A percentile compares a stretch with the other conserved stretches of the same genome.
phyloP scores from a whole-genome alignment of 169 alveolate species.

The Cryptosporidium xiaoi region DNA sequence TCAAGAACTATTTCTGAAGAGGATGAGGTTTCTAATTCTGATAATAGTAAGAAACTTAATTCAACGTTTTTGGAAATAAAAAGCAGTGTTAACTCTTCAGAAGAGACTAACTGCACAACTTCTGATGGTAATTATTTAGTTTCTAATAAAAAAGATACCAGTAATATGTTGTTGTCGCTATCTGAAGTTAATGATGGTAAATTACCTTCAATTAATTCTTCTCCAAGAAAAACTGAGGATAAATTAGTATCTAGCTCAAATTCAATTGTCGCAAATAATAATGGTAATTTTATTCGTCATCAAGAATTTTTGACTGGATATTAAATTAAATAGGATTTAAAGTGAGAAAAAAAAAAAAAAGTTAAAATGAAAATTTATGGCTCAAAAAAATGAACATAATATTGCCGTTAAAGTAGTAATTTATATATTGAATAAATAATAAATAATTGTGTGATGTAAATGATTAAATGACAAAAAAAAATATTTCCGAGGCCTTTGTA shows the following conservation, averaged over 20 bases:
- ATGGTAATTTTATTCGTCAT: too few species aligned
- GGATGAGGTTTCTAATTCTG: not conserved
- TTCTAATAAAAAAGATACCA: not conserved
- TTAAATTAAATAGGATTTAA: not conserved
- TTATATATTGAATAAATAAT: too few species aligned
- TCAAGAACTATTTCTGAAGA: not conserved
- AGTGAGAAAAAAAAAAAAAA: not conserved
- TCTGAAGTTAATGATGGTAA: constrained; percentile 28
- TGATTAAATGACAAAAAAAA: too few species aligned
- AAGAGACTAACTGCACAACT: constrained; percentile 44
- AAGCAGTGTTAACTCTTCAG: constrained; percentile 49
- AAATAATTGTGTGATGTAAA: too few species aligned
- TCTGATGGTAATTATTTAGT: constrained; percentile 28
- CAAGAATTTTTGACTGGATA: constrained; percentile 10
- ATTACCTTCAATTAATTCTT: constrained; percentile 6
- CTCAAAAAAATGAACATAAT: too few species aligned
- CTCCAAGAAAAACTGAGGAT: constrained; percentile 18
- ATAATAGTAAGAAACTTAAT: not conserved
- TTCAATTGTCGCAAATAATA: too few species aligned
- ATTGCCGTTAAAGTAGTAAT: too few species aligned
- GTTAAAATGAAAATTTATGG: not conserved
- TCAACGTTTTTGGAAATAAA: constrained; percentile 31
- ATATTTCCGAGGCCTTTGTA: not conserved
- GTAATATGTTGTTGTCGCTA: constrained; percentile 12
- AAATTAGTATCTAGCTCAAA: constrained; percentile 1